These are phyloP conservation scores for Diplodia mutila DNA, from an alignment of 2,329 filamentous ascomycete genomes.

Conservation along the genomic window DNA sequence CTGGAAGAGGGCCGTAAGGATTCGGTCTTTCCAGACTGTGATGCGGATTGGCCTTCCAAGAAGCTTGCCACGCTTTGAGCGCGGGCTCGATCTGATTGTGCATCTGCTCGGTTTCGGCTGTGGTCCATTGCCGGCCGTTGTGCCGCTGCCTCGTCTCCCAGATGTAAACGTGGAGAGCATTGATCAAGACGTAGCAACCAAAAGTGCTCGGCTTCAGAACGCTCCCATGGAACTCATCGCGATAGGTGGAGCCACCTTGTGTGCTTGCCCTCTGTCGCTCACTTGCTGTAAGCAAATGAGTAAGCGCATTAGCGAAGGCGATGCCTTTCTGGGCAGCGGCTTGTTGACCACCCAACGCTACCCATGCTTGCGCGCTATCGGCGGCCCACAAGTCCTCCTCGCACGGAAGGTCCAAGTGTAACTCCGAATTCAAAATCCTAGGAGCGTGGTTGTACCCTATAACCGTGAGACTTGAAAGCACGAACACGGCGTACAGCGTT, in stretches of 20 bases:
- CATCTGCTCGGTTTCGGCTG: constrained; percentile 93
- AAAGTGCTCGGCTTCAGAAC: constrained; percentile 85
- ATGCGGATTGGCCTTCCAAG: constrained; percentile 84
- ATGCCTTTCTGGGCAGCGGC: constrained; percentile 71
- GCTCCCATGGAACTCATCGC: constrained; percentile 58
- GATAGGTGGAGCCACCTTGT: background rate
- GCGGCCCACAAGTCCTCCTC: constrained; percentile 90
- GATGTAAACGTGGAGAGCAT: constrained; percentile 95
- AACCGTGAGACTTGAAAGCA: constrained; percentile 86
- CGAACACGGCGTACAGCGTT: constrained; percentile 88
- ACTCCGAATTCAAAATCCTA: constrained; percentile 90
- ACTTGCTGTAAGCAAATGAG: constrained; percentile 77
- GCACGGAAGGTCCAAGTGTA: constrained; percentile 84
- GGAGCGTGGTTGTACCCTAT: constrained; percentile 93
- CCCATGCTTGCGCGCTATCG: constrained; percentile 80
- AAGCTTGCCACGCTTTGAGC: constrained; percentile 89
- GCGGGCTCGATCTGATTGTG: constrained; percentile 93
- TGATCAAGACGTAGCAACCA: constrained; percentile 88
- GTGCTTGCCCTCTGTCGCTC: constrained; percentile 56
- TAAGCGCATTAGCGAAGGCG: constrained; percentile 81
- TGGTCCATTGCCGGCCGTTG: constrained; percentile 85
- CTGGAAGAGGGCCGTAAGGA: constrained; percentile 82
- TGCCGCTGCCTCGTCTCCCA: constrained; percentile 96
- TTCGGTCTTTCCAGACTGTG: constrained; percentile 85
- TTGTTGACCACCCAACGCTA: constrained; percentile 72